Base-by-base conservation (phyloP, 768 basidiomycete species). In the Suillus bovinus region DNA sequence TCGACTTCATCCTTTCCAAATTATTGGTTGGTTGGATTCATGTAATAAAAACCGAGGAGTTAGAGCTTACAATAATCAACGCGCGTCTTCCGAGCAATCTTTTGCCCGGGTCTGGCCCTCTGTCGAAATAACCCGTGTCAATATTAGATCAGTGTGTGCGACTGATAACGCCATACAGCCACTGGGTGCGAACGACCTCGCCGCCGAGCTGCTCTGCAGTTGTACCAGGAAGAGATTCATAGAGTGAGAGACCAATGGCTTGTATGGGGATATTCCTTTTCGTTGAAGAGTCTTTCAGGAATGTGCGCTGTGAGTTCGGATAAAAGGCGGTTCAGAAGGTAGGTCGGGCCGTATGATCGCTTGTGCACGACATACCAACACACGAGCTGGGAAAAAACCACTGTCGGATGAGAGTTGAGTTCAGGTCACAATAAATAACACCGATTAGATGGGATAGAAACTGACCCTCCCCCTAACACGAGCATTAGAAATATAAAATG, bases 331-430 rank as follows among this genome's bases (percentile, higher is more conserved):
- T 54, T 57, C 33, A 31, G 27, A 42, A 44, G 6, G 46, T 16
- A n/a, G 27, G 61, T 59, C 57, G 11, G 58, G 52, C 41, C 47
- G 52, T 27, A 34, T n/a, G n/a, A n/a, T 44, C 8, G 52, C 53
- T 54, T 17, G 24, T 22, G 24, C 34, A 20, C 39, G 56, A 67
- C 72, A 64, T 67, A 88, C 90, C 84, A 96, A 83, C 49, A 97
- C 91, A 50, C 96, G 89, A 24, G 96, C 96, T 56, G 96, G 96
- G 78, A 98, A 95, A 79, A 96, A 98, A 33, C 96, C 96, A 49
- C 94, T 93, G 74, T 57, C 62, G 55, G 55, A 59, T 60, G 58
- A 67, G 66, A 65, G 61, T 67, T 31, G 46, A 38, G 31, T 70
- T 57, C 64, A 54, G 31, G 58, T 54, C 54, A 63, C 61, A 60